Base-by-base conservation (phyloP, 371 early-diverging fungal genomes). In the Circinella minor region DNA sequence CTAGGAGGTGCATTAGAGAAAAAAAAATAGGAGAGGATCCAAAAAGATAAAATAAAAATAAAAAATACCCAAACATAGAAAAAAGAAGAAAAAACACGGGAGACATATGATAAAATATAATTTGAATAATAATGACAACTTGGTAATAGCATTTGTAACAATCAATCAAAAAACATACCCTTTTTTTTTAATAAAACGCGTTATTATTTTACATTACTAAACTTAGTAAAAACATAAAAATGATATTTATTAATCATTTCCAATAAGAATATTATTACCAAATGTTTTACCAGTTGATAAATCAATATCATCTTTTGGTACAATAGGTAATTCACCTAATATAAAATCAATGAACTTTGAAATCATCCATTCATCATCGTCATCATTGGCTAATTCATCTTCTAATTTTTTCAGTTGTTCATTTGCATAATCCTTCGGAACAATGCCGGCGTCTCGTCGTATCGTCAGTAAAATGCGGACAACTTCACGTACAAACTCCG, bases 401-500 rank as follows among this genome's bases (percentile, higher is more conserved):
- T 69, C 71, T 6, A 75, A 37, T 11, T 55, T 55, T 36, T 54
- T 62, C 27, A 75, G 34, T 57, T 75, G 69, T 13, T 49, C 20
- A 36, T 75, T 46, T 0, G 75, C 75, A 69, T 71, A 75, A 0
- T 75, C 75, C 46, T 43, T 39, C 17, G 75, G 66, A 14, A 75
- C 67, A 49, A 71, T 61, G 11, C 75, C 75, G 4, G 66, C 66
- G 38, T 75, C 75, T n/a, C 67, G 69, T 51, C 75, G 68, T 7
- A 71, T 15, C 20, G 54, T 65, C 39, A 75, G 54, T 66, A 87
- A 76, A 14, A 77, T 89, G 4, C 70, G 71, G 55, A 89, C 87
- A 7, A 87, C 75, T 0, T 76, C 86, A 8, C 84, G 73, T 13
- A 74, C 77, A 61, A 84, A 93, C 73, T 95, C 95, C 0, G 95